Evolutionary conservation across 2,329 filamentous ascomycete genomes (phyloP).

Genomic region (Xylariomycetidae sp.): DNA sequence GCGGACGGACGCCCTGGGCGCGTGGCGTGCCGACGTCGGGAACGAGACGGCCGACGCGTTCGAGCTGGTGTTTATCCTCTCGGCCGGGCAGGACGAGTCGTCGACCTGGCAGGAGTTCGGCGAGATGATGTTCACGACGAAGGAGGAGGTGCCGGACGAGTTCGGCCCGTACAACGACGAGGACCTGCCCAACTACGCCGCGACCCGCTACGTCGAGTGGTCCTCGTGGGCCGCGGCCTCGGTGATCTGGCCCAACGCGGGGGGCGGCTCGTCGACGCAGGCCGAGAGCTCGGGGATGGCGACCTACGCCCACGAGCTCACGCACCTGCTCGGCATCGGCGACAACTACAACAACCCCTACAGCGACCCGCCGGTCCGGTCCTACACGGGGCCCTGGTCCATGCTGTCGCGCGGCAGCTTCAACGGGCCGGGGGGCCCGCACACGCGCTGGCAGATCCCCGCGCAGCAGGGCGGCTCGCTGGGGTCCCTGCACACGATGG

Average conservation of each 20-base stretch:
- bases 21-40: constrained; percentile 48
- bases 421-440: constrained; percentile 49
- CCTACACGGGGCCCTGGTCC: constrained; percentile 47
- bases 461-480: constrained; percentile 42
- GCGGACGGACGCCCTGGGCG: constrained; percentile 42
- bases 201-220: constrained; percentile 49
- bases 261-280: constrained; percentile 47
- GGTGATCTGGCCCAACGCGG: constrained; percentile 50
- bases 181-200: constrained; percentile 38
- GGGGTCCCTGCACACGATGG: constrained; percentile 48
- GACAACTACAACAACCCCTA: constrained; percentile 55
- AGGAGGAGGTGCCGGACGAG: constrained; percentile 41
- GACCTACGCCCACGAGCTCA: constrained; percentile 49
- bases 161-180: constrained; percentile 44
- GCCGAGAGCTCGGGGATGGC: constrained; percentile 49
- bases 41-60: constrained; percentile 41
- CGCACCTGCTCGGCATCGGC: constrained; percentile 45
- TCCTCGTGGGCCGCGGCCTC: constrained; percentile 48
- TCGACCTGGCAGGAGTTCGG: constrained; percentile 54
- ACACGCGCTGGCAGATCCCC: constrained; percentile 48
- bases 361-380: constrained; percentile 36
- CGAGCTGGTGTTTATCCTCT: constrained; percentile 50
- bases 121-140: constrained; percentile 45
- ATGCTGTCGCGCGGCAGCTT: constrained; percentile 50
- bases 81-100: constrained; percentile 50